A percentile compares a stretch with the other conserved stretches of the same genome.
These are phyloP conservation scores for Zoysia japonica DNA, from an alignment of 176 grass and related monocot genomes.

Conservation along the genomic window DNA sequence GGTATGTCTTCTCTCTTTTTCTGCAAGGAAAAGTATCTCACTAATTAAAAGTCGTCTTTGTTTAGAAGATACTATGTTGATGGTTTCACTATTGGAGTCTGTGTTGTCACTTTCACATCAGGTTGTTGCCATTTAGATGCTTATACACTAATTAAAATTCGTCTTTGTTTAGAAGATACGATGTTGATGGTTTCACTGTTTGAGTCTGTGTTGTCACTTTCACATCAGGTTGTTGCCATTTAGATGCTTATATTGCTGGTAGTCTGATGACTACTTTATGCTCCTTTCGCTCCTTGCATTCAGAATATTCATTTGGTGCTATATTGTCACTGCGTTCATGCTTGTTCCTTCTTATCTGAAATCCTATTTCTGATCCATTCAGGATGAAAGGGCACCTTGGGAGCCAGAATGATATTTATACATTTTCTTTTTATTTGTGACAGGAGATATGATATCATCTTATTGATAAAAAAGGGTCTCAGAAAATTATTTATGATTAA, in stretches of 20 bases:
- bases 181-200: background rate
- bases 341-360: slow-evolving; percentile 58
- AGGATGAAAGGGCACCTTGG: background rate
- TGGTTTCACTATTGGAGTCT: slow-evolving; percentile 2
- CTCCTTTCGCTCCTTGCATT: slow-evolving; percentile 37
- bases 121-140: background rate
- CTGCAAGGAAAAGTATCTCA: background rate
- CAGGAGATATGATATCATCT: background rate
- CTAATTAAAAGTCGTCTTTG: slow-evolving; percentile 8
- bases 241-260: slow-evolving; percentile 16
- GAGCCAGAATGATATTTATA: background rate
- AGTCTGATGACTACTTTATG: slow-evolving; percentile 38
- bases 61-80: background rate
- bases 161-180: background rate
- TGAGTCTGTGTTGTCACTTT: slow-evolving; percentile 17
- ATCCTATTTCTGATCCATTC: slow-evolving; percentile 14
- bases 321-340: slow-evolving; percentile 21
- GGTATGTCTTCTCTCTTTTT: background rate
- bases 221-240: slow-evolving; percentile 14
- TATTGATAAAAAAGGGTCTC: background rate
- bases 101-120: slow-evolving; percentile 23
- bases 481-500: background rate
- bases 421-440: background rate
- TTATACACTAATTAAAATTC: background rate
- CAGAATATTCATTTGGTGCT: slow-evolving; percentile 49